Evolutionary conservation across 2,329 filamentous ascomycete genomes (phyloP), one percentile per base, ranked within the genome.

Genomic region (Penicillium sp.): DNA sequence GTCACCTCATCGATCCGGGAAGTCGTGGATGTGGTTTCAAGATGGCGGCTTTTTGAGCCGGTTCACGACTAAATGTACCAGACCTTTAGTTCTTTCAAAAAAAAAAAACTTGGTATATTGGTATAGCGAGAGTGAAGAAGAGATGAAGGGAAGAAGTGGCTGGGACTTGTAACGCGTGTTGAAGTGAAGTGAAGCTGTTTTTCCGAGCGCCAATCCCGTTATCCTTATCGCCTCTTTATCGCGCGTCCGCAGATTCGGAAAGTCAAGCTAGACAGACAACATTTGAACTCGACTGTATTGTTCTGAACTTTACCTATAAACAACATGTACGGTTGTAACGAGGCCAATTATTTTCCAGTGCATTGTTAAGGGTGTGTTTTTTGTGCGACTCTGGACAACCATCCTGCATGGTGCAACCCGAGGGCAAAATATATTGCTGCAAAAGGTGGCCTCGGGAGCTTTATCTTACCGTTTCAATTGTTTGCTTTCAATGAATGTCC

Each of bases 171-270:
- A 20, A 44, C 47, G 47, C 46, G 46, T 50, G n/a, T 18, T 14
- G 47, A 33, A 11, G 36, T 27, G 36, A 53, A 44, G 22, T 49
- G 47, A 53, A 44, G 56, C 51, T 54, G 53, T 56, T 56, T 58
- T 58, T 50, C 41, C 27, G 43, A 43, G 24, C n/a, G 46, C n/a
- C 35, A 14, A 28, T 33, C n/a, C 16, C 9, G 18, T 24, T 33
- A 38, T 20, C 35, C 49, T 53, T 53, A 53, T 55, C 50, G 47
- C 33, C 25, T 8, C 10, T 42, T 18, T 44, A 50, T 50, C 40
- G 25, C 22, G n/a, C 14, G 11, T 31, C 27, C 11, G n/a, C 9
- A 18, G 18, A 38, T 18, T 38, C 35, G 27, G 27, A 8, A 10
- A 28, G 9, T 28, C 27, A 10, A 28, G 27, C 10, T 28, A 28